Conservation (phyloP, 305 asterid genomes). For the Fraxinus sp. region DNA sequence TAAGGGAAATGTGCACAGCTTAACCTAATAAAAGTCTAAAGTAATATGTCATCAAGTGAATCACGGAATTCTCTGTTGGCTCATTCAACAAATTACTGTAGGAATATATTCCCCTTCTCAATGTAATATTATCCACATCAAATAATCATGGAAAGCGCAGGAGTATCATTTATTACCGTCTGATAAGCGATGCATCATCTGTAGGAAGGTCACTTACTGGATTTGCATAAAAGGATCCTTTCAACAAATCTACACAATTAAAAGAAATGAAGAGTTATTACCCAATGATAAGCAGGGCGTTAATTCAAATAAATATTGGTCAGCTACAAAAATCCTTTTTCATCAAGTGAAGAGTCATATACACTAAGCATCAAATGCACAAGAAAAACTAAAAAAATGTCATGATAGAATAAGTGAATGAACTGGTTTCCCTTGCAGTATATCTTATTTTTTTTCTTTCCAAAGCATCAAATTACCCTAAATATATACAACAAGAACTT, state of each 20-base stretch:
- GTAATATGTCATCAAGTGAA: neutral
- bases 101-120: neutral
- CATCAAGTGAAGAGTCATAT: neutral
- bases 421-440: neutral
- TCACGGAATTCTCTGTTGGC: neutral
- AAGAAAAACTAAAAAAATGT: neutral
- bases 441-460: neutral
- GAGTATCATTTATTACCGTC: conserved; percentile 44
- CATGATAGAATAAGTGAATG: neutral
- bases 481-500: neutral
- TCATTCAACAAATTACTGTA: too few relatives aligned
- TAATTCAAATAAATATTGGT: neutral
- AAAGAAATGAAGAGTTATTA: neutral
- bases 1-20: conserved; percentile 9
- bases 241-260: conserved; percentile 59
- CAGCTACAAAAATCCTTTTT: neutral
- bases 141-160: conserved; percentile 1
- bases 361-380: neutral
- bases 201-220: conserved; percentile 75
- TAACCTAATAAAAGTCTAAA: conserved; percentile 1
- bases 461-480: neutral
- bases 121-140: too few relatives aligned
- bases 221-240: conserved; percentile 93
- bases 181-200: conserved; percentile 52
- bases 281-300: neutral